phyloP scores from a whole-genome alignment of 176 grass and related monocot species.

The Oryza glaberrima region DNA sequence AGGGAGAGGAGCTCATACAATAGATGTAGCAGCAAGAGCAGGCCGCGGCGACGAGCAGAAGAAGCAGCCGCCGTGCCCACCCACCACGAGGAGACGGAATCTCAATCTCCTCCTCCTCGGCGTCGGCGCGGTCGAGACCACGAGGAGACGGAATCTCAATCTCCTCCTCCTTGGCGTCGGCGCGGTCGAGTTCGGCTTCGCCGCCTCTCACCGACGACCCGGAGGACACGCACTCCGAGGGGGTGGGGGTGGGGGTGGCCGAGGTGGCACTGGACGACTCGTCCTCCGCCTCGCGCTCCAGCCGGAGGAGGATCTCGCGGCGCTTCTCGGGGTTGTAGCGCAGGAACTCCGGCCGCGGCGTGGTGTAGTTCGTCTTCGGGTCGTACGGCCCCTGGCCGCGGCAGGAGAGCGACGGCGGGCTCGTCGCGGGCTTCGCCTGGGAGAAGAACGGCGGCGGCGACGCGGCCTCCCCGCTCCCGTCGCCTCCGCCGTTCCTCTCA shows the following conservation, averaged over 20 bases:
- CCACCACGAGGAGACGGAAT: neutral
- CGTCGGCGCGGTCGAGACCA: neutral
- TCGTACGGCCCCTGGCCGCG: constrained; percentile 54
- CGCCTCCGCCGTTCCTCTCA: constrained; percentile 28
- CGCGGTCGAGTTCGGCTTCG: constrained; percentile 8
- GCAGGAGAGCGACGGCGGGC: constrained; percentile 22
- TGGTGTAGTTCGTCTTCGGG: constrained; percentile 79
- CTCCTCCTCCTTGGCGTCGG: neutral
- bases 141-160: too few species aligned
- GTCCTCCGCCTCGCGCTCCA: constrained; percentile 42
- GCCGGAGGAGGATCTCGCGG: constrained; percentile 56
- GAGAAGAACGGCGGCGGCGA: neutral
- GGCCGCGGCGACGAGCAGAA: constrained; percentile 20
- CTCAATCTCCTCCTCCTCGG: neutral
- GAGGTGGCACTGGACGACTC: constrained; percentile 41
- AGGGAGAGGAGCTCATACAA: neutral
- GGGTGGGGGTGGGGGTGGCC: neutral
- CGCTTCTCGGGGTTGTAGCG: constrained; percentile 69
- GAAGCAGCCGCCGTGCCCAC: constrained; percentile 29
- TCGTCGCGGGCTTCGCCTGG: constrained; percentile 14
- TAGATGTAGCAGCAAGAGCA: constrained; percentile 31
- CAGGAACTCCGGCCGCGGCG: constrained; percentile 72
- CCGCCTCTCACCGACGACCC: neutral
- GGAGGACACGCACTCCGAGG: constrained; percentile 11
- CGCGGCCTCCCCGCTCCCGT: neutral